phyloP scores from a whole-genome alignment of 2,329 filamentous ascomycete genomes.

The Ascochyta lentis region DNA sequence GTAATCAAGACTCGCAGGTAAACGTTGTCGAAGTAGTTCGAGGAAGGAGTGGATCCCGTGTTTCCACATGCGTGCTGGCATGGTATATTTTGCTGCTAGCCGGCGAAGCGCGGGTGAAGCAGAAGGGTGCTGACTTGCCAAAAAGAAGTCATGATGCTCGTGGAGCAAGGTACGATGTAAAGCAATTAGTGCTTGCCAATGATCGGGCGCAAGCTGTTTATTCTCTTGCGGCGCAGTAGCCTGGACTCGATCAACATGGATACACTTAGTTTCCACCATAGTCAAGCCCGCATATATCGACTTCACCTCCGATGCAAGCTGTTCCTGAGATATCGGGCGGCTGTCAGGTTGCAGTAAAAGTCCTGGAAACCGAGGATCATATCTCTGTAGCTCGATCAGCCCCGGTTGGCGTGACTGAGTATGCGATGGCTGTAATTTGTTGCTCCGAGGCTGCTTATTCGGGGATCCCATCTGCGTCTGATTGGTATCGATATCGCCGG shows the following conservation, averaged over 20 bases:
- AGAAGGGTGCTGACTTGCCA: too few species aligned
- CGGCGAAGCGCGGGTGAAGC: too few species aligned
- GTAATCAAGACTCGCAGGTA: too few species aligned
- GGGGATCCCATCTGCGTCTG: constrained; percentile 14
- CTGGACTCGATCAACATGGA: constrained; percentile 76
- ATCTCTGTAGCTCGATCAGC: constrained; percentile 44
- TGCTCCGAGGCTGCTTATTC: constrained; percentile 24
- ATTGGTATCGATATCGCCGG: not conserved
- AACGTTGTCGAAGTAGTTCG: too few species aligned
- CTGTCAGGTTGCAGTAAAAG: constrained; percentile 67
- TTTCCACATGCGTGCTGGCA: too few species aligned
- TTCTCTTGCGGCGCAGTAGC: too few species aligned
- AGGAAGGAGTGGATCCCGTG: too few species aligned
- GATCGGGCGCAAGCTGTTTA: constrained; percentile 66
- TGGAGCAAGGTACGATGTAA: too few species aligned
- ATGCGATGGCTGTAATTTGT: constrained; percentile 16
- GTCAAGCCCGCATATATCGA: constrained; percentile 83
- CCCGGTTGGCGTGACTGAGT: constrained; percentile 28
- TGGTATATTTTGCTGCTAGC: too few species aligned
- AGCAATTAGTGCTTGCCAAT: constrained; percentile 85
- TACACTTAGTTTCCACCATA: constrained; percentile 87
- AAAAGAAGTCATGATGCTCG: too few species aligned
- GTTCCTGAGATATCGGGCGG: constrained; percentile 74
- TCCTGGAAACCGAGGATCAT: constrained; percentile 45
- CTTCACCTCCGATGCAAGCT: constrained; percentile 81